Conservation (phyloP, 345 rosid genomes). For the Brassica rapa region DNA sequence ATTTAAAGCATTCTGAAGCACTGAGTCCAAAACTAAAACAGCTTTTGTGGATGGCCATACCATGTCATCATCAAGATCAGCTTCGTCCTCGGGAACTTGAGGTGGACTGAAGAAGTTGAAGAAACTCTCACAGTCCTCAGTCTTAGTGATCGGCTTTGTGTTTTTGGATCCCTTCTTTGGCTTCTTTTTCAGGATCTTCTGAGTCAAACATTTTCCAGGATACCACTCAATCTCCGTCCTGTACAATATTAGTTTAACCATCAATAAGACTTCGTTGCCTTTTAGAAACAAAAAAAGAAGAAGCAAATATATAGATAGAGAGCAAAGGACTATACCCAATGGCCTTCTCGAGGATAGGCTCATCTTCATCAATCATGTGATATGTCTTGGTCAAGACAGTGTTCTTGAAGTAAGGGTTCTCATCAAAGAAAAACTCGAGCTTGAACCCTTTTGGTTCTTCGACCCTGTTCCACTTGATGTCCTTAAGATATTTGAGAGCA, state of each 20-base stretch:
- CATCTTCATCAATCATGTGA: conserved; percentile 98
- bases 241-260: background rate
- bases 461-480: conserved; percentile 82
- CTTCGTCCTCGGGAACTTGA: conserved; percentile 93
- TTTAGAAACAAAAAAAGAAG: background rate
- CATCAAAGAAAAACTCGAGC: conserved; percentile 85
- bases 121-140: conserved; percentile 90
- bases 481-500: conserved; percentile 80
- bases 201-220: conserved; percentile 90
- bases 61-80: conserved; percentile 82
- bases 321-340: conserved; percentile 60
- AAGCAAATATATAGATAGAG: background rate
- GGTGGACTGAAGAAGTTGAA: conserved; percentile 97
- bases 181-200: conserved; percentile 91
- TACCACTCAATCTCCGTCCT: conserved; percentile 96
- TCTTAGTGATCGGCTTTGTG: conserved; percentile 87
- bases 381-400: conserved; percentile 82
- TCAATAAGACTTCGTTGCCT: background rate
- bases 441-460: conserved; percentile 96
- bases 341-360: conserved; percentile 94
- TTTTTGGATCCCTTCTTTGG: conserved; percentile 94
- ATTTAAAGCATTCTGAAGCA: background rate
- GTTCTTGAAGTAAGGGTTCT: conserved; percentile 89
- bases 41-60: conserved; percentile 43
- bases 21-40: background rate